Conservation (phyloP, 2,329 filamentous ascomycete species). For the Ascochyta rabiei region DNA sequence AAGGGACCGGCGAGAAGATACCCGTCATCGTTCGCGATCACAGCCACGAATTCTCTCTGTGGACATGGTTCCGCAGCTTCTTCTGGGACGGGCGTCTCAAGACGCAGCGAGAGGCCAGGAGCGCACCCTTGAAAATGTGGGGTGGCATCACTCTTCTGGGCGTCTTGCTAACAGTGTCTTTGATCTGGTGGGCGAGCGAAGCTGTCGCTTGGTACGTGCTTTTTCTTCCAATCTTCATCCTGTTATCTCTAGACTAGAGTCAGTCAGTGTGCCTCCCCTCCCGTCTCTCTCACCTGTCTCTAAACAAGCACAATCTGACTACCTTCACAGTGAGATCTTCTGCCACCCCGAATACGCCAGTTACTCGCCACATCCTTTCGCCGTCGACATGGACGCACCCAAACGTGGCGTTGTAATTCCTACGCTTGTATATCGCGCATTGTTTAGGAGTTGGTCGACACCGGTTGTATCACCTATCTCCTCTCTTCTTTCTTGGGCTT, state of each 20-base stretch:
- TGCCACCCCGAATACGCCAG: conserved; percentile 58
- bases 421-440: conserved; percentile 57
- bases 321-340: conserved; percentile 50
- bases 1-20: conserved; percentile 15
- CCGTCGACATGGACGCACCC: conserved; percentile 59
- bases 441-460: conserved; percentile 43
- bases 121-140: conserved; percentile 24
- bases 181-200: conserved; percentile 59
- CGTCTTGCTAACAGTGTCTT: conserved; percentile 48
- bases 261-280: conserved; percentile 12
- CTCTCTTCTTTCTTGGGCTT: conserved; percentile 28
- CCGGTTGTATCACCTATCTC: conserved; percentile 24
- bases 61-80: conserved; percentile 31
- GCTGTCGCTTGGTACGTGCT: conserved; percentile 52
- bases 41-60: conserved; percentile 23
- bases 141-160: conserved; percentile 49
- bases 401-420: conserved; percentile 62
- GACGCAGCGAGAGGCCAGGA: conserved; percentile 15
- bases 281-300: background rate
- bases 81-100: conserved; percentile 37
- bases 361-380: conserved; percentile 55
- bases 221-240: conserved; percentile 12
- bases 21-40: conserved; percentile 2
- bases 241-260: conserved; percentile 19
- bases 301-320: conserved; percentile 1